phyloP scores from a whole-genome alignment of 139 green algal species.

The Haematococcus sp. region DNA sequence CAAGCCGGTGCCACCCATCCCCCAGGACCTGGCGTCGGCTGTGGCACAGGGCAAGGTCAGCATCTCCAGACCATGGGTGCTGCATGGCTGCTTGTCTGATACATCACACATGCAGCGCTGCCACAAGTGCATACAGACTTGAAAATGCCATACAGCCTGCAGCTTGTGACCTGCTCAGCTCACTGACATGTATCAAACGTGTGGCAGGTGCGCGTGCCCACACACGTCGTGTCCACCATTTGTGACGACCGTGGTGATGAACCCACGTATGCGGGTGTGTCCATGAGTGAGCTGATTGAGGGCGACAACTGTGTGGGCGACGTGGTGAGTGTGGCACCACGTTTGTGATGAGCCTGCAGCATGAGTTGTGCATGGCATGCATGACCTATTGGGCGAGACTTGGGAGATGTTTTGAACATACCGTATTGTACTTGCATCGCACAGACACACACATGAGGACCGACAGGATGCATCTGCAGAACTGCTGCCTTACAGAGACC shows the following conservation, averaged over 20 bases:
- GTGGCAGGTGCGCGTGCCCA: slow-evolving; percentile 81
- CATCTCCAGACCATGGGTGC: too few species aligned
- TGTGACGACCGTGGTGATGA: slow-evolving; percentile 94
- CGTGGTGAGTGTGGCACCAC: slow-evolving; percentile 40
- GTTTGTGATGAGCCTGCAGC: too few species aligned
- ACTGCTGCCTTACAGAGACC: too few species aligned
- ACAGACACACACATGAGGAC: too few species aligned
- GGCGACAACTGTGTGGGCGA: slow-evolving; percentile 80
- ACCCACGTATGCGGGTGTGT: slow-evolving; percentile 53
- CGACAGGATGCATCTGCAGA: too few species aligned
- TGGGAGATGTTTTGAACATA: too few species aligned
- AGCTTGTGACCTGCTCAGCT: background rate
- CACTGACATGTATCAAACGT: background rate
- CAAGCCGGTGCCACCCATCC: slow-evolving; percentile 56
- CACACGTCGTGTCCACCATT: slow-evolving; percentile 89
- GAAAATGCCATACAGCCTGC: background rate
- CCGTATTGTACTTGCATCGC: too few species aligned
- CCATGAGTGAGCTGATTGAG: slow-evolving; percentile 83
- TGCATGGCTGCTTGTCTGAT: background rate
- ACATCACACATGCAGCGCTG: too few species aligned
- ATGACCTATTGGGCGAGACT: too few species aligned
- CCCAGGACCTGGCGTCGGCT: slow-evolving; percentile 75
- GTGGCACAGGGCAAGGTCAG: slow-evolving; percentile 82
- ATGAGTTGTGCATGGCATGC: too few species aligned
- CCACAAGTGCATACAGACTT: background rate